phyloP scores from a whole-genome alignment of 805 yeast species.

The Pichia manshurica region DNA sequence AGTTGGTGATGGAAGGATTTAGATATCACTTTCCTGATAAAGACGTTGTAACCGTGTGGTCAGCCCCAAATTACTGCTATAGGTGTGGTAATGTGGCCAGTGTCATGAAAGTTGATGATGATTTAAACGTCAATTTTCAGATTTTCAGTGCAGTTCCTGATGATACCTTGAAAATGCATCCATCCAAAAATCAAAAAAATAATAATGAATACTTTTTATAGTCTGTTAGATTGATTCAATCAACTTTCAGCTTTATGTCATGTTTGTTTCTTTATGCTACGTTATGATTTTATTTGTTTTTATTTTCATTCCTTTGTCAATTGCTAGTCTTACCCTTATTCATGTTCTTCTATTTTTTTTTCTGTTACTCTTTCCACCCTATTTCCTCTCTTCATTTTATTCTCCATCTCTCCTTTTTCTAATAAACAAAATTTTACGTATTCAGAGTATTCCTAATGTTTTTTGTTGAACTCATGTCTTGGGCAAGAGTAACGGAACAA shows the following conservation, averaged over 20 bases:
- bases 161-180: constrained; percentile 42
- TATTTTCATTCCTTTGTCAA: not conserved
- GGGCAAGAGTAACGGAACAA: too few relatives aligned
- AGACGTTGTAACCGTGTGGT: constrained; percentile 97
- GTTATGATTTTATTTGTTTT: constrained; percentile 3
- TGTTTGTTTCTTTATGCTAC: constrained; percentile 1
- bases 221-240: not conserved
- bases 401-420: not conserved
- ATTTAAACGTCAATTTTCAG: constrained; percentile 80
- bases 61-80: constrained; percentile 95
- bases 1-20: constrained; percentile 97
- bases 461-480: too few relatives aligned
- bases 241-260: not conserved
- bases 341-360: not conserved
- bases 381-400: not conserved
- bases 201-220: constrained; percentile 35
- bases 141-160: constrained; percentile 95
- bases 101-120: constrained; percentile 92
- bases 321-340: not conserved
- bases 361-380: not conserved
- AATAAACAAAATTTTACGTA: too few relatives aligned
- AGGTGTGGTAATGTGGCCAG: constrained; percentile 98
- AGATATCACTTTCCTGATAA: constrained; percentile 93
- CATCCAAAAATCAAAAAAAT: constrained; percentile 31
- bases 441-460: too few relatives aligned